A percentile compares a stretch with the other conserved stretches of the same genome.
phyloP scores from a whole-genome alignment of 805 yeast species.

The Wickerhamomyces canadensis region DNA sequence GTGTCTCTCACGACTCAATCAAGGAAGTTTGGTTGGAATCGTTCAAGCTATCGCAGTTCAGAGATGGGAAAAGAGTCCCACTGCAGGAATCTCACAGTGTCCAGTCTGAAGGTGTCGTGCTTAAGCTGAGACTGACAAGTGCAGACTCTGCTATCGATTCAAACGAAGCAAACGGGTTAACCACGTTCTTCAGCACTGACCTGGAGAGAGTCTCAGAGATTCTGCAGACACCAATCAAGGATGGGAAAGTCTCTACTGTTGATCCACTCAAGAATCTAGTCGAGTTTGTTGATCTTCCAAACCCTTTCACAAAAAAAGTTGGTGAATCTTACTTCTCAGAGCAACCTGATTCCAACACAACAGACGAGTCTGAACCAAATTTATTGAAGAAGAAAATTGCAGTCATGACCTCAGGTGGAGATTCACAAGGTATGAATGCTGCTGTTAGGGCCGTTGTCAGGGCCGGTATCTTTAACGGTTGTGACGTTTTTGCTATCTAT shows the following conservation, averaged over 20 bases:
- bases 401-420: constrained; percentile 80
- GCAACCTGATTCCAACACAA: neutral
- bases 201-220: constrained; percentile 23
- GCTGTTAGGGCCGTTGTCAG: constrained; percentile 70
- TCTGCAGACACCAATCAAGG: constrained; percentile 12
- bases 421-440: constrained; percentile 79
- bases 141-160: constrained; percentile 17
- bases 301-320: constrained; percentile 12
- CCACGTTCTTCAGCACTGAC: constrained; percentile 38
- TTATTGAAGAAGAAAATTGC: constrained; percentile 36
- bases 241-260: constrained; percentile 24
- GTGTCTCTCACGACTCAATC: constrained; percentile 60
- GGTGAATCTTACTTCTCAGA: constrained; percentile 12
- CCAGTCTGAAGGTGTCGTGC: constrained; percentile 40
- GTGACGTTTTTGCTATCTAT: constrained; percentile 61
- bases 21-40: constrained; percentile 71
- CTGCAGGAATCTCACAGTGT: constrained; percentile 36
- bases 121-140: constrained; percentile 38
- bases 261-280: constrained; percentile 67
- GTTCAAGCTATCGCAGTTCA: constrained; percentile 55
- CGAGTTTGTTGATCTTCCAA: constrained; percentile 26
- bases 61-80: constrained; percentile 53
- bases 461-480: constrained; percentile 58
- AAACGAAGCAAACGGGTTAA: constrained; percentile 30
- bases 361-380: constrained; percentile 21